Base-by-base conservation (phyloP, 257 asterid species). In the Lycium ferocissimum region DNA sequence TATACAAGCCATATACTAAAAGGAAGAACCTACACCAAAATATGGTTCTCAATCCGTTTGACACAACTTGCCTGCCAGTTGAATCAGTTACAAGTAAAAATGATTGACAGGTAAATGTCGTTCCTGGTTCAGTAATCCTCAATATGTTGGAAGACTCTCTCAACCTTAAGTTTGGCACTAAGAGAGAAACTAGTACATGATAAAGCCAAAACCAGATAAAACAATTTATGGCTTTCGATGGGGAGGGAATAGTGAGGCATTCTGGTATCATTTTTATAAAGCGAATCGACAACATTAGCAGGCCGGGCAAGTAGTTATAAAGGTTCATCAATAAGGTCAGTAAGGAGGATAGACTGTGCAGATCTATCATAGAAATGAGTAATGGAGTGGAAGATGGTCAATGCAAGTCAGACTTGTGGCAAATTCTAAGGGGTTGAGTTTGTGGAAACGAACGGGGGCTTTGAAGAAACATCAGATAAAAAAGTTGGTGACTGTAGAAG, bases 41-140 rank as follows among this genome's bases (percentile, higher is more conserved):
- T 26, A 26, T 26, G 33, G 33, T 26, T 26, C 33, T 26, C 33
- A 26, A 26, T 26, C 33, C 33, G 33, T 26, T 26, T 26, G 33
- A 43, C 17, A 43, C 58, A 72, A 43, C 57, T 72, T 43, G 80
- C 5, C 80, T 45, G 37, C 37, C 80, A 72, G 58, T 72, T 72
- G 57, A 43, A 18, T 18, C 79, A 71, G 54, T 70, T 70, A 18
- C 8, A 15, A 71, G 56, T 43, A 43, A 38, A 69, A 69, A 17
- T 56, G 14, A 72, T 6, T 75, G 57, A 13, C 61, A 12, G 53
- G 8, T 11, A 72, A 43, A 73, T 20, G 45, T 2, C 45, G 37
- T 26, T 26, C 65, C 65, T 51, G 63, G 26, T 4, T 76, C 47
- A 76, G 51, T 53, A 13, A 76, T 76, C 63, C 11, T 51, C 51